Conservation (phyloP, 495 filamentous ascomycete species). For the Hypomontagnella monticulosa region DNA sequence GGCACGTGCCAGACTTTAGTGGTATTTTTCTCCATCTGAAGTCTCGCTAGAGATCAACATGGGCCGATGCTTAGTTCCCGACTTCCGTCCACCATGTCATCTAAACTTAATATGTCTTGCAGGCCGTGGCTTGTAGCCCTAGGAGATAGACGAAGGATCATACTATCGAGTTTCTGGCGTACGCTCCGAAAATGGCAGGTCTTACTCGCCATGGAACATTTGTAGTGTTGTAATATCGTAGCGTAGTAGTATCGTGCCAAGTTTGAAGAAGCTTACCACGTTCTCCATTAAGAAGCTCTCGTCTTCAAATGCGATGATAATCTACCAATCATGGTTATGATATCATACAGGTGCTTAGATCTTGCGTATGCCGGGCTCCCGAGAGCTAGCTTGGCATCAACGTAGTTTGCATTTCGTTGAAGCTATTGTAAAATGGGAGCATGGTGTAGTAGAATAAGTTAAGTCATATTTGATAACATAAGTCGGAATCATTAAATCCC, state of each 20-base stretch:
- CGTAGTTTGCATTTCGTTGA: background rate
- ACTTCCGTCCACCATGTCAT: conserved; percentile 12
- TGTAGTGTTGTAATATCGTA: conserved; percentile 4
- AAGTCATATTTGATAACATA: too few species aligned
- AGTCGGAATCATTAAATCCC: too few species aligned
- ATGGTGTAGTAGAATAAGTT: too few species aligned
- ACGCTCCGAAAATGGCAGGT: conserved; percentile 24
- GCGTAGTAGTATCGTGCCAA: too few species aligned
- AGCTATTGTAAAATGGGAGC: background rate
- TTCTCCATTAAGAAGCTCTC: background rate
- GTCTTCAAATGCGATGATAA: background rate
- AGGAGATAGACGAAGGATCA: conserved; percentile 16
- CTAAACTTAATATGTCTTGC: background rate
- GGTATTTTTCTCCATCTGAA: conserved; percentile 1
- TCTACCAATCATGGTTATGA: conserved; percentile 26
- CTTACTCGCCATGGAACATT: conserved; percentile 2
- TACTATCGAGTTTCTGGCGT: background rate
- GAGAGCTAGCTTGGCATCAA: background rate
- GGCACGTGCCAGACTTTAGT: conserved; percentile 7
- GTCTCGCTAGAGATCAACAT: conserved; percentile 11
- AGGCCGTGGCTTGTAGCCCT: conserved; percentile 4
- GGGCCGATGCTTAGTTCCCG: conserved; percentile 11
- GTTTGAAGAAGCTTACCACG: conserved; percentile 1
- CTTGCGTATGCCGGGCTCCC: conserved; percentile 17
- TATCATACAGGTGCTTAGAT: conserved; percentile 21